Evolutionary conservation across 176 grass and related monocot genomes (phyloP).

Genomic region (Avena sativa): DNA sequence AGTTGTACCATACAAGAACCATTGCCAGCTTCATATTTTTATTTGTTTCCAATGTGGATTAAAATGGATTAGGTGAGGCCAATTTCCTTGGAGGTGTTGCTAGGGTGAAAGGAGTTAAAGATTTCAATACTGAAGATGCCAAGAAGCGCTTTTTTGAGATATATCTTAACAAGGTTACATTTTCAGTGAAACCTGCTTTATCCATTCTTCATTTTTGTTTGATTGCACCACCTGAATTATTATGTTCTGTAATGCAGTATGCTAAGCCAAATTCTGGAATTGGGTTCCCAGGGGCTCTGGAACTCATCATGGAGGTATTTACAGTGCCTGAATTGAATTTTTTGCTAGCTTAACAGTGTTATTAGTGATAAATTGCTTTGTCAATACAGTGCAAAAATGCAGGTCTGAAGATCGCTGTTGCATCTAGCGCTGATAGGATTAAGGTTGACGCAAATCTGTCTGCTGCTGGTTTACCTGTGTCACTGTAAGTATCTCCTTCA

Average conservation of each 20-base stretch:
- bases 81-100: constrained; percentile 98
- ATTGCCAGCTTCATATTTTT: constrained; percentile 23
- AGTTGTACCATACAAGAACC: neutral
- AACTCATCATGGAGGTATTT: constrained; percentile 87
- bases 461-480: constrained; percentile 76
- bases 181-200: neutral
- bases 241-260: constrained; percentile 63
- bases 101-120: constrained; percentile 77
- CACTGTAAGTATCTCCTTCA: constrained; percentile 62
- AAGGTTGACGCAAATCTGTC: constrained; percentile 95
- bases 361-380: constrained; percentile 28
- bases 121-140: constrained; percentile 73
- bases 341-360: constrained; percentile 16
- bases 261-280: constrained; percentile 92
- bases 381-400: constrained; percentile 80
- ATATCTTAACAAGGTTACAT: constrained; percentile 84
- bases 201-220: constrained; percentile 28
- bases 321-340: constrained; percentile 24
- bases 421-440: constrained; percentile 93
- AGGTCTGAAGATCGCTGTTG: constrained; percentile 92
- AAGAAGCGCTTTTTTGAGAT: constrained; percentile 92
- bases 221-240: constrained; percentile 38
- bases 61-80: constrained; percentile 73
- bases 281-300: constrained; percentile 89
- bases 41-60: constrained; percentile 20